These are phyloP conservation scores for Sparassis latifolia DNA, from an alignment of 1,284 basidiomycete species.

Conservation along the genomic window DNA sequence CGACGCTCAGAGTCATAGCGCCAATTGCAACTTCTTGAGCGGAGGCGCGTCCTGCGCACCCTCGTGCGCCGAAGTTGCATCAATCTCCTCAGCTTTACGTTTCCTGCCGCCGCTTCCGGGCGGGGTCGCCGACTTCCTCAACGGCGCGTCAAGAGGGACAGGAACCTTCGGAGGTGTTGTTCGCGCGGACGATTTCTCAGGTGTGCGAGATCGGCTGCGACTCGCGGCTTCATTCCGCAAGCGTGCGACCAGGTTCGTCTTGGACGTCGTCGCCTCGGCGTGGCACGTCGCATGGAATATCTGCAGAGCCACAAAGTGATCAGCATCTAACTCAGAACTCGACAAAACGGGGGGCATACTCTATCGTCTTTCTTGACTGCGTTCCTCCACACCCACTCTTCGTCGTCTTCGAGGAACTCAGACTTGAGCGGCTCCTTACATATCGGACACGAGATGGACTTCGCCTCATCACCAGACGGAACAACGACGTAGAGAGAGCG, in stretches of 20 bases:
- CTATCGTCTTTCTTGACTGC: slow-evolving; percentile 78
- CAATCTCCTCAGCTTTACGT: slow-evolving; percentile 60
- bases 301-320: slow-evolving; percentile 28
- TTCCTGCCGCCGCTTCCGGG: slow-evolving; percentile 51
- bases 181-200: slow-evolving; percentile 40
- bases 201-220: slow-evolving; percentile 67
- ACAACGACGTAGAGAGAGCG: slow-evolving; percentile 81
- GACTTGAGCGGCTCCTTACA: slow-evolving; percentile 94
- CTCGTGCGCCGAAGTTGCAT: slow-evolving; percentile 16
- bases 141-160: slow-evolving; percentile 12
- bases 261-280: slow-evolving; percentile 66
- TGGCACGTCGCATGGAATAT: slow-evolving; percentile 92
- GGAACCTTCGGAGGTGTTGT: slow-evolving; percentile 40
- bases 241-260: slow-evolving; percentile 56
- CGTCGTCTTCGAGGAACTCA: slow-evolving; percentile 94
- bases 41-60: slow-evolving; percentile 18
- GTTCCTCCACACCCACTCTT: slow-evolving; percentile 98
- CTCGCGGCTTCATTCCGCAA: slow-evolving; percentile 51
- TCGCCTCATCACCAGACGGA: slow-evolving; percentile 80
- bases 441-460: slow-evolving; percentile 82
- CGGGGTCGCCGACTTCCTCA: slow-evolving; percentile 29
- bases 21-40: slow-evolving; percentile 21
- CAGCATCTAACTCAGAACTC: neutral
- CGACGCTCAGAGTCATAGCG: neutral
- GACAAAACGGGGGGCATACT: slow-evolving; percentile 40